Percentiles rank a stretch among this genome's conserved stretches.
These are phyloP conservation scores for Fusarium duplospermum DNA, from an alignment of 2,329 filamentous ascomycete species.

Conservation along the genomic window DNA sequence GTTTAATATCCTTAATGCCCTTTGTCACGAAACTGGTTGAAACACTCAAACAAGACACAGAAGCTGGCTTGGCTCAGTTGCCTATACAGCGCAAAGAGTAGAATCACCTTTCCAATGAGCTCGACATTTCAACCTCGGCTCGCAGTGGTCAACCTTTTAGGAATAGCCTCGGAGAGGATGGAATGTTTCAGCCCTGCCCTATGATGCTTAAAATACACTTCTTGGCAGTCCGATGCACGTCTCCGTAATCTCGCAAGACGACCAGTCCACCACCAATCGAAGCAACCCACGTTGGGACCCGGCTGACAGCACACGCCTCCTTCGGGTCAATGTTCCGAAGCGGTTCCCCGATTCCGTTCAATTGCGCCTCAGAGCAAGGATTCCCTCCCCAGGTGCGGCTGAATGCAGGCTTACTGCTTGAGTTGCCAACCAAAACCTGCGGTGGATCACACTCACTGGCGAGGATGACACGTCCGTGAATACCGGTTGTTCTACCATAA, in stretches of 20 bases:
- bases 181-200: not conserved
- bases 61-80: not conserved
- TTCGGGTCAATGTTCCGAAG: not conserved
- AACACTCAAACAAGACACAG: not conserved
- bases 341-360: not conserved
- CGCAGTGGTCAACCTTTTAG: not conserved
- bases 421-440: not conserved
- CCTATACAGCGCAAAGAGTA: not conserved
- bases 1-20: not conserved
- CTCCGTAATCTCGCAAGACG: not conserved
- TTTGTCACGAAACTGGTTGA: not conserved
- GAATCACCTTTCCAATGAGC: not conserved
- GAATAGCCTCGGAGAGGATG: not conserved
- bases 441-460: not conserved
- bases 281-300: not conserved
- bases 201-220: not conserved
- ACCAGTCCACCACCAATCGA: not conserved
- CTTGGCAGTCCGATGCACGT: not conserved
- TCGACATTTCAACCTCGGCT: not conserved
- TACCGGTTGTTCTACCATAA: not conserved
- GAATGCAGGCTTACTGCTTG: not conserved
- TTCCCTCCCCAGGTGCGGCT: not conserved
- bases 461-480: not conserved
- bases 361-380: not conserved
- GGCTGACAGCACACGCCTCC: not conserved